Base-by-base conservation (phyloP, 2,329 filamentous ascomycete species). In the Sphaerostilbella broomeana region DNA sequence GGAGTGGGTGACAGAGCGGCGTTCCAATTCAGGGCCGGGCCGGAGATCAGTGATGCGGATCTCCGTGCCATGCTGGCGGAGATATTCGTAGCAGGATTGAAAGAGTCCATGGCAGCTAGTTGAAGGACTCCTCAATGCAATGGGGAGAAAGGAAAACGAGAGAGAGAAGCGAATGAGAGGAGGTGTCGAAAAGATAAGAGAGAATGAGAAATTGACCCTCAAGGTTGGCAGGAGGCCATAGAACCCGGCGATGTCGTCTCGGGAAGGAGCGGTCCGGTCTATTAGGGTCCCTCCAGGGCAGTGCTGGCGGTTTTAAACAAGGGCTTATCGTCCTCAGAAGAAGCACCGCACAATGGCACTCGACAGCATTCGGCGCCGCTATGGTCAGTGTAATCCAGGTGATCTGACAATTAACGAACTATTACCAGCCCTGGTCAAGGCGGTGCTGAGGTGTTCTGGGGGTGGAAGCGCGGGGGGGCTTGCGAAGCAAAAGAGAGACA, bases 51-150 rank as follows among this genome's bases (percentile, higher is more conserved):
- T n/a, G n/a, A n/a, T n/a, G n/a, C n/a, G n/a, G n/a, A 5, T 12
- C 26, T 28, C 26, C 26, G 26, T 7, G 26, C 9, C 26, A 28
- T 28, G 26, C n/a, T n/a, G n/a, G n/a, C n/a, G 38, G 19, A 29
- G 38, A 40, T 35, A 31, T 13, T 29, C 30, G 25, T 19, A 12
- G 38, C 38, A 40, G n/a, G n/a, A n/a, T n/a, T n/a, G n/a, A n/a
- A n/a, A n/a, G n/a, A n/a, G n/a, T n/a, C n/a, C n/a, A n/a, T n/a
- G n/a, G n/a, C n/a, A n/a, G n/a, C n/a, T n/a, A n/a, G n/a, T n/a
- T n/a, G n/a, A n/a, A n/a, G n/a, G n/a, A n/a, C n/a, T n/a, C n/a
- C n/a, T n/a, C n/a, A n/a, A n/a, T n/a, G n/a, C 38, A 29, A 40
- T n/a, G 24, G 24, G 28, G 13, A 26, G 6, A 34, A 21, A 17